A percentile compares a stretch with the other conserved stretches of the same genome.
phyloP scores from a whole-genome alignment of 768 basidiomycete species.

The Tulasnella sp. region DNA sequence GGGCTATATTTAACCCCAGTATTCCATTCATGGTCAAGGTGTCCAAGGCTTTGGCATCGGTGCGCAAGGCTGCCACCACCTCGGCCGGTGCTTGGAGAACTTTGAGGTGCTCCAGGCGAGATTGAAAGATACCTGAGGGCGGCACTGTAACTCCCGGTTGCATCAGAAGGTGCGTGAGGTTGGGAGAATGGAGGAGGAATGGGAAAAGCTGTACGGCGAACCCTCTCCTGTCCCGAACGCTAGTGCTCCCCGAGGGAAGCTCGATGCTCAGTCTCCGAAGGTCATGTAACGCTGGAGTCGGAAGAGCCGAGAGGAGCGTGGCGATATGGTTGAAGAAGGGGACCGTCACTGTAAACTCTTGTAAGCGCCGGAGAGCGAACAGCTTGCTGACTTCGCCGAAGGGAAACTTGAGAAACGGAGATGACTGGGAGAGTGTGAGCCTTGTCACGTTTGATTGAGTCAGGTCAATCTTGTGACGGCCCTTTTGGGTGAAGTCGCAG shows the following conservation, averaged over 20 bases:
- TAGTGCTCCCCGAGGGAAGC: not conserved
- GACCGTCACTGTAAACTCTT: not conserved
- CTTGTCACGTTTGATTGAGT: not conserved
- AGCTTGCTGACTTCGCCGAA: not conserved
- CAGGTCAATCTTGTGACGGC: not conserved
- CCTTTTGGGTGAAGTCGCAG: not conserved
- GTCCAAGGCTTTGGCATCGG: not conserved
- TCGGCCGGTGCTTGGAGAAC: not conserved
- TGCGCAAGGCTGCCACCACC: not conserved
- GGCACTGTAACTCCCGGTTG: not conserved
- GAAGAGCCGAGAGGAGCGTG: not conserved
- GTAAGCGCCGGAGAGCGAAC: not conserved
- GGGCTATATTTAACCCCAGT: not conserved
- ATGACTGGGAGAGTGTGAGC: not conserved
- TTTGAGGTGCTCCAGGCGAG: not conserved
- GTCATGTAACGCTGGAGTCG: not conserved
- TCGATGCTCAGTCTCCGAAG: not conserved
- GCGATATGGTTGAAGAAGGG: not conserved
- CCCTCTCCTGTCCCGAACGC: not conserved
- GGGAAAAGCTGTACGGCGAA: not conserved
- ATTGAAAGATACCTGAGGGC: not conserved
- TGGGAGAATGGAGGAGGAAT: not conserved
- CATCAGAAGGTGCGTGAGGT: not conserved
- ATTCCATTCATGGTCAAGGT: not conserved
- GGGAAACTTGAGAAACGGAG: not conserved